phyloP scores from a whole-genome alignment of 345 rosid genomes.

The Zanthoxylum bungeanum region DNA sequence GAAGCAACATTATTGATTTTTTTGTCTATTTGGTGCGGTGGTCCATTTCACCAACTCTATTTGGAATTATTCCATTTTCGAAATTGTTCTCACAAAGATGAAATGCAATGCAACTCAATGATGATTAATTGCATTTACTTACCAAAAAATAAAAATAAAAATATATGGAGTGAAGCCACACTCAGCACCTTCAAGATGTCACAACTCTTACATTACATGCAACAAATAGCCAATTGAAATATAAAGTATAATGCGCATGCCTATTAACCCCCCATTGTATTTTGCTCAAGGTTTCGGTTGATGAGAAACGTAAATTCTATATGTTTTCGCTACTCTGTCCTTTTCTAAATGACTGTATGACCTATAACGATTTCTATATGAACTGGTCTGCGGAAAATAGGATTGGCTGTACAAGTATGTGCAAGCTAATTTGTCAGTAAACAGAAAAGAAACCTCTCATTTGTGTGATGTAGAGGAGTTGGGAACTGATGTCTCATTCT shows the following conservation, averaged over 20 bases:
- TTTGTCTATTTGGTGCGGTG: neutral
- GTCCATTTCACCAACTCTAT: neutral
- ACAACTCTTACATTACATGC: neutral
- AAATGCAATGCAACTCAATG: neutral
- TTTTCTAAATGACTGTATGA: neutral
- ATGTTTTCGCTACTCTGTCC: neutral
- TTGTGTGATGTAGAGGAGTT: conserved; percentile 30
- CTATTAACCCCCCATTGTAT: neutral
- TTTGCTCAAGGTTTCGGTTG: neutral
- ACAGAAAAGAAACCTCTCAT: conserved; percentile 16
- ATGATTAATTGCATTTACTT: neutral
- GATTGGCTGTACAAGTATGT: conserved; percentile 16
- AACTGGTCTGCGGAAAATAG: neutral
- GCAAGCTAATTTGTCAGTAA: conserved; percentile 16
- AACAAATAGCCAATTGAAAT: neutral
- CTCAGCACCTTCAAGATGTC: neutral
- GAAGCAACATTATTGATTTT: conserved; percentile 4
- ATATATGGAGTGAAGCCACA: neutral
- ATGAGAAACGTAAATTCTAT: neutral
- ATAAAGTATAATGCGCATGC: neutral
- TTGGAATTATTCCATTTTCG: neutral
- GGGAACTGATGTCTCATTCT: conserved; percentile 31
- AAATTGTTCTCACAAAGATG: neutral
- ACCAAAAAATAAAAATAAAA: too few relatives aligned
- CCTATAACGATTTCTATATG: neutral